Evolutionary conservation across 2,329 filamentous ascomycete genomes (phyloP), one percentile per base, ranked within the genome.

Genomic region (Phyllosticta ampelicida): DNA sequence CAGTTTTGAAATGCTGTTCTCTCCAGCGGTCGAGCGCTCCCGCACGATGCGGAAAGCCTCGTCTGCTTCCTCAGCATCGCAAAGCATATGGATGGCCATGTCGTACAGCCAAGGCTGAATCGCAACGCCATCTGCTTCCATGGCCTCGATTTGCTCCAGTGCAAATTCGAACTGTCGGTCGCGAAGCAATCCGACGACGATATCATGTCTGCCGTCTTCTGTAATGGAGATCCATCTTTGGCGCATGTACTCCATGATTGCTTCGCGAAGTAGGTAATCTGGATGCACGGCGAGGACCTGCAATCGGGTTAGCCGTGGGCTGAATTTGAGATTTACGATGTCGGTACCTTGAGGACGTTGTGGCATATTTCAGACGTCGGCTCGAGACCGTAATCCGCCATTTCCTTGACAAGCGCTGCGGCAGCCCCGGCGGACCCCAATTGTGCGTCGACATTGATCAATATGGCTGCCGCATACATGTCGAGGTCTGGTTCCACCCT

Each of bases 161-260:
- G 90, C 91, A 62, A 91, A 75, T 73, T 97, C 94, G 62, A 89
- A 85, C 65, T 95, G 86, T 0, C 84, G 82, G 65, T 96, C 91
- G 19, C 90, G 81, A 36, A 97, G 77, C 60, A 95, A 73, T 0
- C 89, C 90, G 9, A 89, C 74, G 1, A 86, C 80, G 19, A 95
- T 77, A 66, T 81, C 83, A 64, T 87, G 82, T 67, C 81, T 81
- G 9, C 84, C 86, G 6, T 79, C 76, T 10, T 78, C 80, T 49
- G 78, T 82, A 9, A 88, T 73, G 9, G 76, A 74, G 55, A 87
- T 79, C 87, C 90, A 95, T 62, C 83, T 79, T 58, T 83, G 78
- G 65, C 83, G 82, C 86, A 94, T 90, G 58, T 86, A 84, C 57
- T 82, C 75, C 48, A 96, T 74, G 3, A 96, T 78, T 36, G 85